Percentiles rank a stretch among this genome's conserved stretches.
Conservation (phyloP, 2,329 filamentous ascomycete species). For the Falciphora oryzae region DNA sequence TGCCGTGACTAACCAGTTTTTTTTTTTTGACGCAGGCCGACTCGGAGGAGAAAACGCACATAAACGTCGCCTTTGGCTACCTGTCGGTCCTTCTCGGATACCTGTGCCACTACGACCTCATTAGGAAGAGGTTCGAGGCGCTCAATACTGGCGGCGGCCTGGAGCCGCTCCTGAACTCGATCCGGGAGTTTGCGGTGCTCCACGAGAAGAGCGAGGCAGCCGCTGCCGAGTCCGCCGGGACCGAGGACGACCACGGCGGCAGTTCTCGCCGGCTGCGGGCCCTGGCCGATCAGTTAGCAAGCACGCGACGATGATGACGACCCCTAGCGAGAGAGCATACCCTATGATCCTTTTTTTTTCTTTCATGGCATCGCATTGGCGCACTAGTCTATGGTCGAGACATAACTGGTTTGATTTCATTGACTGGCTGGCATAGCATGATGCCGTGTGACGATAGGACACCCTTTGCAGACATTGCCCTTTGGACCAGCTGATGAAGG, state of each 20-base stretch:
- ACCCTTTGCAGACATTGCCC: too few relatives aligned
- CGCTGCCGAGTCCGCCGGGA: not conserved
- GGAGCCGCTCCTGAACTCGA: constrained; percentile 41
- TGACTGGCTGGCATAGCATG: not conserved
- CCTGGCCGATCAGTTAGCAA: not conserved
- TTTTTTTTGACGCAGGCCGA: constrained; percentile 45
- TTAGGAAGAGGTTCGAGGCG: constrained; percentile 36
- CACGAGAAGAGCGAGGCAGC: constrained; percentile 37
- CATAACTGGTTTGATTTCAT: not conserved
- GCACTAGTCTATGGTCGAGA: not conserved
- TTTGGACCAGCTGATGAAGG: too few relatives aligned
- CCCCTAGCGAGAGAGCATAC: not conserved
- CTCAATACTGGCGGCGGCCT: constrained; percentile 39
- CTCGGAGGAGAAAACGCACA: constrained; percentile 66
- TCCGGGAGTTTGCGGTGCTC: constrained; percentile 49
- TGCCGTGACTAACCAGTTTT: constrained; percentile 16
- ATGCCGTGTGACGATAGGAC: not conserved
- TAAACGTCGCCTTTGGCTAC: constrained; percentile 82
- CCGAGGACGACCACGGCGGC: not conserved
- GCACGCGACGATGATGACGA: not conserved
- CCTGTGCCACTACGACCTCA: constrained; percentile 54
- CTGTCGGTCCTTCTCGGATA: constrained; percentile 80
- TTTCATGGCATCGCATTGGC: not conserved
- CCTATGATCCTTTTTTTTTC: not conserved
- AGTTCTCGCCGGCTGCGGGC: not conserved